Evolutionary conservation across 768 basidiomycete genomes (phyloP), one percentile per base, ranked within the genome.

Genomic region (Boletellus emodensis): DNA sequence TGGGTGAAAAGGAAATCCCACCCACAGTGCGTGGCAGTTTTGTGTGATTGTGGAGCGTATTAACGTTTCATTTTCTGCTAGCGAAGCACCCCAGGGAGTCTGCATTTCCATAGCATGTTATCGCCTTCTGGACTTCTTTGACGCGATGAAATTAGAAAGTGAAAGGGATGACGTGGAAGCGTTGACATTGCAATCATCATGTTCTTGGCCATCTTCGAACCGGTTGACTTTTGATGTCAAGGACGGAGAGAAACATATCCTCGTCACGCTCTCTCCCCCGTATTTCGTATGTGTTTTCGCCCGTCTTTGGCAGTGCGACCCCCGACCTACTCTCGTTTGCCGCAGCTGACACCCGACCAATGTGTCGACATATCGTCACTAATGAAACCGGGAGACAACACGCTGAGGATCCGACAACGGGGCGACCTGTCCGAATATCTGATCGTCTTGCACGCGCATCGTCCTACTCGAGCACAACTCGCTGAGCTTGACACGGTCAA

Each of bases 301-400:
- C 41, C 15, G 17, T 44, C 52, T 34, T 18, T 35, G 15, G 40
- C 15, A 24, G 41, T 46, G 18, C 12, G 33, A 20, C 41, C 24
- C 9, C 17, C 22, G 12, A 35, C 13, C 6, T 6, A 4, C 22
- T 24, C 28, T 39, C 39, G 44, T 28, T 18, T 7, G 24, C 28
- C 30, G 20, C 57, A 82, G 81, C 52, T 75, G 22, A 77, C 74
- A 7, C 68, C 75, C 1, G 73, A 82, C 40, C 72, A 69, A 51
- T 65, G 77, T 15, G 71, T 83, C 18, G 82, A 84, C 53, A 41
- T 84, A 11, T 79, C 80, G 2, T 67, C 69, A 15, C 73, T 77
- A 46, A 52, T 79, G 20, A 58, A 51, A 15, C 35, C 44, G 0
- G 81, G 80, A 17, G 38, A 59, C 9, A 82, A 82, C 54, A 63